Conservation (phyloP, 163 green algal genomes). For the Chloromonas sp. region DNA sequence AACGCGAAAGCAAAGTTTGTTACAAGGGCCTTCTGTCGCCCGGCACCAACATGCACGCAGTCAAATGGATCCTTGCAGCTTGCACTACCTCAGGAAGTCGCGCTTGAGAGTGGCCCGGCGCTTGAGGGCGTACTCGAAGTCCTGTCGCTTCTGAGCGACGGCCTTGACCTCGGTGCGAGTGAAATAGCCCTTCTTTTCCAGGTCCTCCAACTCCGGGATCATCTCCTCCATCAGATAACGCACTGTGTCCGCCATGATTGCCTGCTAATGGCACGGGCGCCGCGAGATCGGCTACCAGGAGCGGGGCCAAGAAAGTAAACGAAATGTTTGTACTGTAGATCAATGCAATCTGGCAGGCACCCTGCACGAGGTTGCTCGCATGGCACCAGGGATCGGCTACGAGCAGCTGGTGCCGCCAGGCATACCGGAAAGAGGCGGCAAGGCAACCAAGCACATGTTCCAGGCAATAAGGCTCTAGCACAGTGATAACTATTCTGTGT, state of each 20-base stretch:
- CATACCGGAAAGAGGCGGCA: too few relatives aligned
- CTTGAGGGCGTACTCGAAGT: slow-evolving; percentile 86
- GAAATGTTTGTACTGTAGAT: too few relatives aligned
- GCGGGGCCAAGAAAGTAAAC: too few relatives aligned
- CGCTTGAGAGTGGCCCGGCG: slow-evolving; percentile 54
- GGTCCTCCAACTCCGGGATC: slow-evolving; percentile 91
- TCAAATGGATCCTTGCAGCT: not conserved
- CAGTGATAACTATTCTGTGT: too few relatives aligned
- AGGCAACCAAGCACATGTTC: too few relatives aligned
- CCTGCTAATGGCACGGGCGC: not conserved
- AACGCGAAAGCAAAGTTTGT: too few relatives aligned
- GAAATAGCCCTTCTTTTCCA: slow-evolving; percentile 85
- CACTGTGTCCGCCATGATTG: not conserved
- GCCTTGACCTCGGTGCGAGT: slow-evolving; percentile 63
- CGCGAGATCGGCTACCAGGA: too few relatives aligned
- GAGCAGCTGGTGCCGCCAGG: too few relatives aligned
- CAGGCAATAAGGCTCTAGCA: too few relatives aligned
- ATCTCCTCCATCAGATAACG: slow-evolving; percentile 83
- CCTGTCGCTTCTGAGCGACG: slow-evolving; percentile 69
- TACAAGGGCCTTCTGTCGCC: not conserved
- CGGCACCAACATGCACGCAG: not conserved
- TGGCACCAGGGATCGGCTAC: too few relatives aligned
- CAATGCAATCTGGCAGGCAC: too few relatives aligned
- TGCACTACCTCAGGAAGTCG: slow-evolving; percentile 64
- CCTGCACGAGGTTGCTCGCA: too few relatives aligned